Base-by-base conservation (phyloP, 257 asterid species). In the Petunia secreta region DNA sequence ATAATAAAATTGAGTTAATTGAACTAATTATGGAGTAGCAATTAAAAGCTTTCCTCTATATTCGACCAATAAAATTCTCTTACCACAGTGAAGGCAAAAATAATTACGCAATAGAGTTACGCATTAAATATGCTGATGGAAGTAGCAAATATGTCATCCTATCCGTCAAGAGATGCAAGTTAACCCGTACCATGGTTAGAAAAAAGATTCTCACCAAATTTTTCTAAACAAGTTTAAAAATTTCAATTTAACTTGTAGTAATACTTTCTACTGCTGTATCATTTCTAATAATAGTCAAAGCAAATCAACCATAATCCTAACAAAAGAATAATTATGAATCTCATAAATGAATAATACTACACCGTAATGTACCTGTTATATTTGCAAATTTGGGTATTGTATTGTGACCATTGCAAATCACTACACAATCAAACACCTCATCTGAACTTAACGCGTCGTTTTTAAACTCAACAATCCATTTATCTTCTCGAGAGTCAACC, bases 361-460 rank as follows among this genome's bases (percentile, higher is more conserved):
- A 8, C 50, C 1, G 1, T 46, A 10, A 13, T n/a, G 5, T 80
- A 86, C 89, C 89, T 63, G 85, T 87, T 59, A 83, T 64, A 2
- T 74, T 37, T 11, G 85, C 85, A 13, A 83, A 6, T 44, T 4
- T 80, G 8, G 87, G 89, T n/a, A 37, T 59, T 0, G 89, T 83
- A 41, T 46, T 36, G 77, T 86, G 89, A 8, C 89, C 89, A 75
- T 25, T 78, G 55, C 87, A 83, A 74, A 85, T 75, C 59, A 83
- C 85, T 4, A 81, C 87, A 1, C 83, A 84, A 3, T 86, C 85
- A 88, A 88, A 91, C 14, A 80, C 36, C 53, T 91, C 89, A 11
- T 63, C 77, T 4, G 37, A 85, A 0, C 58, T 55, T 63, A 5
- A 53, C 8, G 41, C 87, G 7, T 36, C 44, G 15, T 25, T 25